Base-by-base conservation (phyloP, 2,329 filamentous ascomycete genomes). In the Hymenoscyphus albidus region DNA sequence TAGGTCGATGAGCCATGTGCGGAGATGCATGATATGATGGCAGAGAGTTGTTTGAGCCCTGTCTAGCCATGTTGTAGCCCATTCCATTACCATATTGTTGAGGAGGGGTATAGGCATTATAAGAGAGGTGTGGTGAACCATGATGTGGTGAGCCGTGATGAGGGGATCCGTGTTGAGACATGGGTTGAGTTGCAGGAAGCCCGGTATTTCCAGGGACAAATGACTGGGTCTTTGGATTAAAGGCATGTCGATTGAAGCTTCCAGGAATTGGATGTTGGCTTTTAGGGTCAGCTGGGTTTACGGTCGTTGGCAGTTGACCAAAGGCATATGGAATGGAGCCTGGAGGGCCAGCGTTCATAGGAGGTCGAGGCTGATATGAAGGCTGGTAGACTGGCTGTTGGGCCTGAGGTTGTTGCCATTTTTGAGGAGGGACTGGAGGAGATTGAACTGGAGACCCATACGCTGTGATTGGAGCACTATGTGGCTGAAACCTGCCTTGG, bases 181-280 rank as follows among this genome's bases (percentile, higher is more conserved):
- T 71, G 3, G 73, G 68, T 58, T 76, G 78, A 51, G 80, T 82
- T 68, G 81, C 79, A 3, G 81, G 78, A 38, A 79, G 77, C 75
- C 80, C 79, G 68, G 77, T 80, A 66, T 85, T 80, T 61, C 82
- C 83, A 1, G 94, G 94, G 31, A 97, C 86, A 76, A 98, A 97
- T 0, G 93, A 91, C 74, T 96, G 91, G 16, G 91, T 97, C 78
- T 96, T 93, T 0, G 93, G 94, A 74, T 97, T 97, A 80, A 98
- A 97, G 13, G 90, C 87, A 71, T 92, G 91, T 64, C 93, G 85
- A 74, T 90, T 92, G 74, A 86, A 96, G 77, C 89, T 95, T 42
- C 92, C 92, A 14, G 92, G 91, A 64, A 96, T 87, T 5, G 92
- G 91, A 75, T 97, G 92, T 74, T 93, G 89, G 64, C 85, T 86